Base-by-base conservation (phyloP, 1,139 yeast species). In the Candida sp. region DNA sequence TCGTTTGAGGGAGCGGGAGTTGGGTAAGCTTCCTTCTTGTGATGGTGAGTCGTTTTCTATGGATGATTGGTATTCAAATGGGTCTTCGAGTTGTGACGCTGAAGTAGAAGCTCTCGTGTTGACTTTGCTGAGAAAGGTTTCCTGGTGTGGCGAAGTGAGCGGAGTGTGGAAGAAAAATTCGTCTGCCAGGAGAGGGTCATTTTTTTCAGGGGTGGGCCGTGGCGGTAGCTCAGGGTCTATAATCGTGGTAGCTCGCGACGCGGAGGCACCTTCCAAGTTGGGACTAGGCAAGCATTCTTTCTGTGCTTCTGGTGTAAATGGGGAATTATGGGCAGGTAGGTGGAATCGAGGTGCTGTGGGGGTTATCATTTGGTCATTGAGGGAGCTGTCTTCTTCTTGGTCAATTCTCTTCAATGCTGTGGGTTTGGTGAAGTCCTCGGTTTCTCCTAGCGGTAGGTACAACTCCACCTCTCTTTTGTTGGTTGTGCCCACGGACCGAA, bases 241-340 rank as follows among this genome's bases (percentile, higher is more conserved):
- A 22, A 9, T 25, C 7, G 31, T 26, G 5, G 23, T 11, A n/a
- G 22, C 2, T 38, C 9, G 31, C 12, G 43, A 22, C 12, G 43
- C 12, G 8, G 7, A 30, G 1, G 33, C 33, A 12, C 32, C 32
- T 11, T 47, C 46, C 9, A 47, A 23, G 6, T 26, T 47, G 2
- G 49, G 49, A 35, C 49, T 47, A 25, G 46, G 49, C 22, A 47
- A 35, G 5, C 30, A n/a, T 6, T 42, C 42, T 2, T 12, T 6
- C 8, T n/a, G 26, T 5, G 9, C 33, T n/a, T 45, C 35, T 31
- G 22, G 9, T 5, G 34, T 3, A 35, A 37, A 32, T 30, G 39
- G 42, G 39, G 46, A 28, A 22, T 28, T 46, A 23, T 41, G 38
- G 6, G 37, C 17, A 25, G 38, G 26, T 23, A 6, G 9, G 8